A percentile compares a stretch with the other conserved stretches of the same genome.
Conservation (phyloP, 106 monocot species). For the Vanilla planifolia region DNA sequence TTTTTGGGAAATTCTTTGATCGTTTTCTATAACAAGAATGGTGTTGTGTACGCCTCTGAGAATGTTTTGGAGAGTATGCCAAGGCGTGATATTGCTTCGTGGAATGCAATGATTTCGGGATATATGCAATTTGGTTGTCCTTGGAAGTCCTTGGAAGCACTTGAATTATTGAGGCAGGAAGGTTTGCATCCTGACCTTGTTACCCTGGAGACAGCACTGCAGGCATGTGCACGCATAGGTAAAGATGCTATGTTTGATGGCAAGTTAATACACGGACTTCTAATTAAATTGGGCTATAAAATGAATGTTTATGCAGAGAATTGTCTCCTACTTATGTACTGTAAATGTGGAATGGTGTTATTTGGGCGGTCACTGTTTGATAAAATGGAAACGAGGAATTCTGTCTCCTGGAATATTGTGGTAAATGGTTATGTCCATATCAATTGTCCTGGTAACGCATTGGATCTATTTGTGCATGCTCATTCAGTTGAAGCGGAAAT, state of each 20-base stretch:
- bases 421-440: conserved; percentile 25
- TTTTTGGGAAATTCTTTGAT: conserved; percentile 46
- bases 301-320: conserved; percentile 21
- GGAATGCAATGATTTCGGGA: conserved; percentile 51
- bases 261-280: conserved; percentile 27
- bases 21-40: conserved; percentile 35
- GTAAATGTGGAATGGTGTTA: conserved; percentile 20
- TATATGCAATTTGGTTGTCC: conserved; percentile 10
- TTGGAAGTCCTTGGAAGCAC: conserved; percentile 15
- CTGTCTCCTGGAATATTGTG: conserved; percentile 25
- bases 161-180: conserved; percentile 13
- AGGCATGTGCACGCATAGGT: conserved; percentile 26
- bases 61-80: conserved; percentile 24
- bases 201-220: conserved; percentile 30
- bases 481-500: conserved; percentile 9
- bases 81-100: conserved; percentile 27
- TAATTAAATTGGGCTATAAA: conserved; percentile 12
- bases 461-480: conserved; percentile 12
- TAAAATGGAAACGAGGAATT: conserved; percentile 19
- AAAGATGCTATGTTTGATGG: conserved; percentile 17
- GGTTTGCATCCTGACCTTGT: conserved; percentile 12
- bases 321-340: conserved; percentile 40
- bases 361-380: conserved; percentile 20
- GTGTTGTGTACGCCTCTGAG: conserved; percentile 19
- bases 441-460: conserved; percentile 1